A percentile compares a stretch with the other conserved stretches of the same genome.
phyloP scores from a whole-genome alignment of 768 basidiomycete species.

The Collybia nuda region DNA sequence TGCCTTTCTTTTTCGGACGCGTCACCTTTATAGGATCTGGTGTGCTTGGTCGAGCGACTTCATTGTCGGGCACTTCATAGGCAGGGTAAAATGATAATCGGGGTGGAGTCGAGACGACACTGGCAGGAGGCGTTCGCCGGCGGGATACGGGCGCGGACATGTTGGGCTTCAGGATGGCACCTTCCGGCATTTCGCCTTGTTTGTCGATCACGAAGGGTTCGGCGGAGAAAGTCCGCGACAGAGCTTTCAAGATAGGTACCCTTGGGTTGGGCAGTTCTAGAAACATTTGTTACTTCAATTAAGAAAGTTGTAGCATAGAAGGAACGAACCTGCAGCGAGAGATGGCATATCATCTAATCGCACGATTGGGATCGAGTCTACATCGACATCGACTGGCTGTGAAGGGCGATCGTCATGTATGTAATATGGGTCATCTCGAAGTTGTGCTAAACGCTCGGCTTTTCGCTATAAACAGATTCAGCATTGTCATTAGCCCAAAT shows the following conservation, averaged over 20 bases:
- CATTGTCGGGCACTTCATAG: constrained; percentile 52
- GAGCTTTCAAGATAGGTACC: constrained; percentile 44
- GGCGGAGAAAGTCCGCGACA: constrained; percentile 36
- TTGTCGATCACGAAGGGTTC: constrained; percentile 67
- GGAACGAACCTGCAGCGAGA: constrained; percentile 26
- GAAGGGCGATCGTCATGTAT: constrained; percentile 62
- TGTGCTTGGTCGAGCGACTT: constrained; percentile 44
- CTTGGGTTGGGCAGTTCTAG: constrained; percentile 31
- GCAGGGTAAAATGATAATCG: constrained; percentile 43
- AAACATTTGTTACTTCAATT: background rate
- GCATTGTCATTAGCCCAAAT: background rate
- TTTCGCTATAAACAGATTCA: constrained; percentile 49
- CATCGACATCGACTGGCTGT: constrained; percentile 46
- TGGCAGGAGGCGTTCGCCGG: constrained; percentile 15
- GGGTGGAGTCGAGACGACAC: constrained; percentile 31
- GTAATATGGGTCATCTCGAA: constrained; percentile 90
- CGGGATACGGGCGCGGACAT: constrained; percentile 26
- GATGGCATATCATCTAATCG: constrained; percentile 72
- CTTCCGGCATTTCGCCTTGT: constrained; percentile 84
- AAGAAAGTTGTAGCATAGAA: background rate
- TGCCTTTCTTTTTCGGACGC: constrained; percentile 64
- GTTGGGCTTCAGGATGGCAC: constrained; percentile 28
- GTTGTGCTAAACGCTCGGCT: constrained; percentile 71
- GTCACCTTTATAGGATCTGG: constrained; percentile 77
- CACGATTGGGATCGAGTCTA: constrained; percentile 94